Base-by-base conservation (phyloP, 2,329 filamentous ascomycete genomes). In the Mariannaea elegans region DNA sequence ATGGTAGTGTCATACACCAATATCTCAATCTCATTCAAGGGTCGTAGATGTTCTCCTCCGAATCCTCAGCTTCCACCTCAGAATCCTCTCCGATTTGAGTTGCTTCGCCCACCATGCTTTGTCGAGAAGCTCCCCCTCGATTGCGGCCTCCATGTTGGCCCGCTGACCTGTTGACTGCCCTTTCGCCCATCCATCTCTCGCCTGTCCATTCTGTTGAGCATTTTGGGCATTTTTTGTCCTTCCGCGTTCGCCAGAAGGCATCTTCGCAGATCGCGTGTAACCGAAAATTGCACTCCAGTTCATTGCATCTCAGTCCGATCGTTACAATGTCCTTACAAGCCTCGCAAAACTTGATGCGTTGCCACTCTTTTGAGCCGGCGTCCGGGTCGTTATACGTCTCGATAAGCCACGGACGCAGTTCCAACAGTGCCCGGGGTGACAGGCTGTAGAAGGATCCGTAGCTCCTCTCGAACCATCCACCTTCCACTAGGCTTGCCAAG, bases 241-340 rank as follows among this genome's bases (percentile, higher is more conserved):
- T 77, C 62, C 86, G 82, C 38, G 87, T 85, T 18, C 90, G 83
- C 82, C 93, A 97, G 74, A 90, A 93, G 24, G 86, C 87, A 12
- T 87, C 84, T 56, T 87, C 82, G 74, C 93, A 97, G 49, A 89
- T 87, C 64, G 93, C 86, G 74, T 97, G 94, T 14, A 97, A 75
- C 10, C 94, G 82, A 10, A 88, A 82, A 27, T 77, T 80, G 73
- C 94, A 97, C 18, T 87, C 82, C 34, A 84, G 77, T 61, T 90
- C 84, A 2, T 82, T 75, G 76, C 94, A 97, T 54, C 94, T 85
- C 81, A 93, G 85, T 1, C 94, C 93, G 64, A 90, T 80, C 1
- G 94, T 99, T 38, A 98, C 87, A 62, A 98, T 90, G 65, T 97
- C 93, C 75, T 88, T 91, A 76, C 95, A 99, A 0, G 92, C 93